A percentile compares a stretch with the other conserved stretches of the same genome.
Evolutionary conservation across 345 rosid genomes (phyloP).

Genomic region (Lumnitzera racemosa): DNA sequence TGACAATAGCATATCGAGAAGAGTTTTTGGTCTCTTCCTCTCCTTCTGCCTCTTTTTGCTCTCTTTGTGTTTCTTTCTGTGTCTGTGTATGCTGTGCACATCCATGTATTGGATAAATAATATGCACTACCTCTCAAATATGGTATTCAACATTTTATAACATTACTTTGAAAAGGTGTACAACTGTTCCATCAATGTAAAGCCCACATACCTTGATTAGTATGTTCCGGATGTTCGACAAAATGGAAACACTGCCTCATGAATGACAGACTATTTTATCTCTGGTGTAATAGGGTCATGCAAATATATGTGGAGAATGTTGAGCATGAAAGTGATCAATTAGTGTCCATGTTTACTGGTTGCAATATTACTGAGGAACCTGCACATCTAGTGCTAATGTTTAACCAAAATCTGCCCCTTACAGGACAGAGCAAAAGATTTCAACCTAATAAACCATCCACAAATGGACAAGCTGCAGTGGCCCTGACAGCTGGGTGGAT

Average conservation of each 20-base stretch:
- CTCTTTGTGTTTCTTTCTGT: background rate
- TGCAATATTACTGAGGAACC: background rate
- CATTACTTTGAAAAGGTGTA: too few relatives aligned
- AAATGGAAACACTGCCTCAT: too few relatives aligned
- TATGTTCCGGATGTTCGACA: too few relatives aligned
- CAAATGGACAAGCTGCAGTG: conserved; percentile 82
- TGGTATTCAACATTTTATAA: too few relatives aligned
- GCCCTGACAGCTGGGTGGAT: conserved; percentile 74
- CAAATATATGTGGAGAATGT: too few relatives aligned
- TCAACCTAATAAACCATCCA: conserved; percentile 71
- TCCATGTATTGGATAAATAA: background rate
- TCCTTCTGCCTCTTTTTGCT: conserved; percentile 3
- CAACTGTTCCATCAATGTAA: too few relatives aligned
- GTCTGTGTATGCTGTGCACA: background rate
- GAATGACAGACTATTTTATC: too few relatives aligned
- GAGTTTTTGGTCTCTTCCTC: conserved; percentile 65
- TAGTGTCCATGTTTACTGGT: too few relatives aligned
- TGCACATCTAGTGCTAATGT: background rate
- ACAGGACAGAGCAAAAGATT: conserved; percentile 78
- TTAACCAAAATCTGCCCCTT: background rate
- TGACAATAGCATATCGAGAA: conserved; percentile 66
- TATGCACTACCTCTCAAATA: too few relatives aligned
- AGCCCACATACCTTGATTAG: too few relatives aligned
- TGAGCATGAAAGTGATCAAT: too few relatives aligned
- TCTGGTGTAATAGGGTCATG: too few relatives aligned